A percentile compares a stretch with the other conserved stretches of the same genome.
Evolutionary conservation across 352 stramenopile genomes (phyloP).

Genomic region (Globisporangium irregulare): DNA sequence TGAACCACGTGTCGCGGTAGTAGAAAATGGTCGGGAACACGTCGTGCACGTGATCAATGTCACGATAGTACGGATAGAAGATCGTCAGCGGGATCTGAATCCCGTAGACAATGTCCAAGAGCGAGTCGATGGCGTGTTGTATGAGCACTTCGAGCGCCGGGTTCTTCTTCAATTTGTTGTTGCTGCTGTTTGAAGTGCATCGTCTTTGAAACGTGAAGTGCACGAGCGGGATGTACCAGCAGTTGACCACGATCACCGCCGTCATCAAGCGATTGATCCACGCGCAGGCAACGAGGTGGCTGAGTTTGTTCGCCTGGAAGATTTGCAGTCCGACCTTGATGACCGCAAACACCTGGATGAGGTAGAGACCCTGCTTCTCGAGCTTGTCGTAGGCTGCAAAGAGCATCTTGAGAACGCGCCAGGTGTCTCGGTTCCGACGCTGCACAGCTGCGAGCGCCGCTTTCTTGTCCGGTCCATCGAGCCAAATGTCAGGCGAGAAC

Average conservation of each 20-base stretch:
- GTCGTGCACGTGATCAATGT: neutral
- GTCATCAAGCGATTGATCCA: conserved; percentile 24
- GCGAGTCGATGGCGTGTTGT: conserved; percentile 17
- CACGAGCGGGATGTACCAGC: conserved; percentile 20
- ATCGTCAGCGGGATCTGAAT: conserved; percentile 14
- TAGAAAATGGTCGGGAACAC: conserved; percentile 1
- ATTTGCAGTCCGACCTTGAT: conserved; percentile 25
- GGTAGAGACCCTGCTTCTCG: conserved; percentile 12
- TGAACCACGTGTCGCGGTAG: conserved; percentile 18
- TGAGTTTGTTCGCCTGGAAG: conserved; percentile 25
- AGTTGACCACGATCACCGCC: conserved; percentile 18
- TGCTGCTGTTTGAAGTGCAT: neutral
- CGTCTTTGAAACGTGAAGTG: conserved; percentile 9
- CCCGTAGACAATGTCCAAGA: conserved; percentile 19
- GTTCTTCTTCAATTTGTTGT: neutral
- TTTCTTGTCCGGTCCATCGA: conserved; percentile 15
- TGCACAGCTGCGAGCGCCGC: conserved; percentile 5
- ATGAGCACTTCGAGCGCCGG: conserved; percentile 13
- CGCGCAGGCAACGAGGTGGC: conserved; percentile 10
- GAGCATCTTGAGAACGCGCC: conserved; percentile 11
- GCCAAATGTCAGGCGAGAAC: conserved; percentile 20
- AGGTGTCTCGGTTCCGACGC: conserved; percentile 10
- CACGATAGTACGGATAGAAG: conserved; percentile 9
- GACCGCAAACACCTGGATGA: conserved; percentile 10
- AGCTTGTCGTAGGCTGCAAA: conserved; percentile 11